Percentiles rank a stretch among this genome's conserved stretches.
Conservation (phyloP, 2,329 filamentous ascomycete genomes). For the Fusarium sterilihyphosum region DNA sequence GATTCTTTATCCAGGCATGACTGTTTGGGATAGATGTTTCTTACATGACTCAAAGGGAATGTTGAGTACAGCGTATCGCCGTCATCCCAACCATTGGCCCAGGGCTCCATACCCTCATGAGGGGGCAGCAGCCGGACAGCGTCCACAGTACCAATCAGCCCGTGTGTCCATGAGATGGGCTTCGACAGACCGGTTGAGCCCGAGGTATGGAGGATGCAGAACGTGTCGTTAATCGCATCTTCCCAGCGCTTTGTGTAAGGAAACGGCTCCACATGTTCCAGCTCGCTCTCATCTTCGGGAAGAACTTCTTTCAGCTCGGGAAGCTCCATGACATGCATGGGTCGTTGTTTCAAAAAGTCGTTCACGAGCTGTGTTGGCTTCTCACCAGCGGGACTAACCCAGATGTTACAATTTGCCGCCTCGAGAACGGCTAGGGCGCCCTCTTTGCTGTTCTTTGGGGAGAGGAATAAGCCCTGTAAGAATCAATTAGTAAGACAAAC, state of each 20-base stretch:
- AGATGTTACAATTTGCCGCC: conserved; percentile 45
- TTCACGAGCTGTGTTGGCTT: conserved; percentile 32
- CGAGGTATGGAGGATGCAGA: conserved; percentile 53
- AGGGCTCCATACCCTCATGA: conserved; percentile 45
- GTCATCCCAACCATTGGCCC: conserved; percentile 33
- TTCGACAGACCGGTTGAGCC: conserved; percentile 56
- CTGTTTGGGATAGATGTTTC: not conserved
- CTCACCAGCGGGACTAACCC: conserved; percentile 38
- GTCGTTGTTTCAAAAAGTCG: conserved; percentile 35
- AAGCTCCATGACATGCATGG: conserved; percentile 43
- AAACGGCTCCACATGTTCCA: conserved; percentile 29
- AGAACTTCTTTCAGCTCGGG: conserved; percentile 45
- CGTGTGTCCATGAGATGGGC: conserved; percentile 50
- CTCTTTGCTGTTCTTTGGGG: conserved; percentile 48
- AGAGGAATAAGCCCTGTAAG: conserved; percentile 46
- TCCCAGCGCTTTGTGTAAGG: conserved; percentile 49
- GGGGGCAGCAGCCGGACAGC: conserved; percentile 48
- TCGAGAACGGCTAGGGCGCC: conserved; percentile 48
- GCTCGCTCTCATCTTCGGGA: not conserved
- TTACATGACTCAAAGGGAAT: conserved; percentile 2
- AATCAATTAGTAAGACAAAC: not conserved
- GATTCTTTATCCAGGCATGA: rapidly evolving
- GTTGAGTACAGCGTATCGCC: conserved; percentile 48
- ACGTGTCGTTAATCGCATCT: conserved; percentile 47
- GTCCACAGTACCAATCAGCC: conserved; percentile 48